Evolutionary conservation across 2,329 filamentous ascomycete genomes (phyloP).

Genomic region (Graphiopsis chlorocephala): DNA sequence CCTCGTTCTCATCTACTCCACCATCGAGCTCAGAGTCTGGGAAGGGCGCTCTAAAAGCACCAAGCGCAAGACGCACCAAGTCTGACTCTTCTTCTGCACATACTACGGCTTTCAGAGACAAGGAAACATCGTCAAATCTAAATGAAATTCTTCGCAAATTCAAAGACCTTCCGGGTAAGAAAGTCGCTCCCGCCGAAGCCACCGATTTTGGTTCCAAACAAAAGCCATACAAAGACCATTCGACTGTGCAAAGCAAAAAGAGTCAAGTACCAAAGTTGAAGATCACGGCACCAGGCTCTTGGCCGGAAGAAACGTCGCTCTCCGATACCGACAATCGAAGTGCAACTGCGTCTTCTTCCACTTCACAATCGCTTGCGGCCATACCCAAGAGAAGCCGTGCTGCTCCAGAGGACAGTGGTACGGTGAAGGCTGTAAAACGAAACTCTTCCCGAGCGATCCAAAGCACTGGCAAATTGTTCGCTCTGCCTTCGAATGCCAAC

Average conservation of each 20-base stretch:
- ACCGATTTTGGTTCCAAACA: background rate
- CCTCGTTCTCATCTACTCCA: background rate
- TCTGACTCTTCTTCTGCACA: background rate
- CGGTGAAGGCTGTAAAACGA: background rate
- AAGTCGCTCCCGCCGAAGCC: too few species aligned
- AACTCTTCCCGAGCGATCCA: background rate
- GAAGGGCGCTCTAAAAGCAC: background rate
- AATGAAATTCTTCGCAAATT: background rate
- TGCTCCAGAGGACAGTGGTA: background rate
- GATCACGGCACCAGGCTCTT: background rate
- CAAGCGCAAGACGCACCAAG: background rate
- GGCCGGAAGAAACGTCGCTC: background rate
- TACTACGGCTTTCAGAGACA: background rate
- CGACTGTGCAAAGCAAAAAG: background rate
- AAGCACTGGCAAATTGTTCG: background rate
- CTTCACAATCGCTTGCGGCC: background rate
- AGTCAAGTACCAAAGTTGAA: background rate
- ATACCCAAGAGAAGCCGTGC: background rate
- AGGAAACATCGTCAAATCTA: background rate
- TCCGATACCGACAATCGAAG: background rate
- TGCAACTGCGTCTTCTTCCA: background rate
- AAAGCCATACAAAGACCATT: background rate
- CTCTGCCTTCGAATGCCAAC: background rate
- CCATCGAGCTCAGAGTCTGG: background rate
- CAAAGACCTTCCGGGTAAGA: background rate